Base-by-base conservation (phyloP, 176 grass and related monocot genomes). In the Eleusine indica region DNA sequence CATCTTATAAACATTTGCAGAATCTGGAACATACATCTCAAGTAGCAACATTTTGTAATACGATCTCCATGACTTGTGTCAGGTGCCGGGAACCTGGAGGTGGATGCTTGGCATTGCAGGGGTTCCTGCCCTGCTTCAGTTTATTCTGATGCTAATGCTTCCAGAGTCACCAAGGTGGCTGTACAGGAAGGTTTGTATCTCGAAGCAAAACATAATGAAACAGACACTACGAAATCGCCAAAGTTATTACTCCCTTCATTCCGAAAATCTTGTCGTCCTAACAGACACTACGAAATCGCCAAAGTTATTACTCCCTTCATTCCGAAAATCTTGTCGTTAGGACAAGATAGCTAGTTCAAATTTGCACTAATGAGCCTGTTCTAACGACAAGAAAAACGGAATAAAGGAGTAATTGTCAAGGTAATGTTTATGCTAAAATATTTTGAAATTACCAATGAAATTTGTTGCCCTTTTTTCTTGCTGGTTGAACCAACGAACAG, bases 21-120 rank as follows among this genome's bases (percentile, higher is more conserved):
- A 58, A 7, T 58, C 18, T 58, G 18, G 7, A n/a, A 9, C 19
- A 6, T 19, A 6, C 4, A 64, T 29, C 3, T 60, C 1, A 60
- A 14, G 10, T 37, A 17, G 19, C 43, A 42, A 29, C 28, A 71
- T 52, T 76, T 1, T 3, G 3, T 66, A 16, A 66, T 14, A 5
- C 41, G 60, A 60, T 80, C 25, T 66, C 28, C 1, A 9, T 16
- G 35, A 60, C 61, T 29, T 85, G 8, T 56, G 22, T 53, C 57
- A 95, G 96, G 87, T 89, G 35, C 87, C 83, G 2, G 96, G 96
- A 77, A 98, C 96, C 14, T 98, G 96, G 96, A 82, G 96, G 37
- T 98, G 96, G 96, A 98, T 98, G 96, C 91, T 98, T 62, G 96
- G 96, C 22, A 89, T 98, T 86, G 93, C 96, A 67, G 91, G 87